Evolutionary conservation across 1,139 yeast species (phyloP), one percentile per base, ranked within the genome.

Genomic region (Kodamaea arcana): DNA sequence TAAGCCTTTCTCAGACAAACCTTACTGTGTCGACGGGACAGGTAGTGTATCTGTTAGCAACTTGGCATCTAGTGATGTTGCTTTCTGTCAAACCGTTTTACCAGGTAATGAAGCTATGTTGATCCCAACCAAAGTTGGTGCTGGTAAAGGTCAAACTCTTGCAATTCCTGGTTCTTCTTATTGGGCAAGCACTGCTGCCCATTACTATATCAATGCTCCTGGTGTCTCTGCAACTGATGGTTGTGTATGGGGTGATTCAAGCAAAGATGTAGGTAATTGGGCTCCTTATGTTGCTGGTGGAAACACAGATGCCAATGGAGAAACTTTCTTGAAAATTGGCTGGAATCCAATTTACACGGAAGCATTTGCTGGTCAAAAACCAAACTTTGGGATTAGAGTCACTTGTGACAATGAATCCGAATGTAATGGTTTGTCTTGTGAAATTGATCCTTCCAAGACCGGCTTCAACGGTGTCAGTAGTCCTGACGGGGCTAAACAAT

Each of bases 21-120:
- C 65, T 31, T 82, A 78, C 63, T 87, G 96, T 63, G 72, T 73
- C 43, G 80, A 81, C 41, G 95, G 95, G 38, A 73, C 76, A 42
- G 92, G 88, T 24, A 75, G 90, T 14, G 78, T 85, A 20, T 50
- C 61, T 23, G 94, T 78, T 27, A 52, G 66, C 40, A 85, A 84
- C 65, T 51, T 55, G 16, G 74, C 76, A 11, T 64, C 66, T 31
- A 45, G 60, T 5, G 65, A 74, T 41, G 87, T 85, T 44, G 88
- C 95, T 9, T 80, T 87, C 60, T 87, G 96, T 60, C 96, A 88
- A 65, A 87, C 95, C 3, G 95, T 87, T 11, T 69, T 87, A 41
- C 96, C 96, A 15, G 96, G 96, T 42, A 83, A 85, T 57, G 95
- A 87, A 63, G 94, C 87, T 49, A 87, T 87, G 96, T 69, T 86